phyloP scores from a whole-genome alignment of 2,329 filamentous ascomycete species.

The Mycosphaerella arachidis region DNA sequence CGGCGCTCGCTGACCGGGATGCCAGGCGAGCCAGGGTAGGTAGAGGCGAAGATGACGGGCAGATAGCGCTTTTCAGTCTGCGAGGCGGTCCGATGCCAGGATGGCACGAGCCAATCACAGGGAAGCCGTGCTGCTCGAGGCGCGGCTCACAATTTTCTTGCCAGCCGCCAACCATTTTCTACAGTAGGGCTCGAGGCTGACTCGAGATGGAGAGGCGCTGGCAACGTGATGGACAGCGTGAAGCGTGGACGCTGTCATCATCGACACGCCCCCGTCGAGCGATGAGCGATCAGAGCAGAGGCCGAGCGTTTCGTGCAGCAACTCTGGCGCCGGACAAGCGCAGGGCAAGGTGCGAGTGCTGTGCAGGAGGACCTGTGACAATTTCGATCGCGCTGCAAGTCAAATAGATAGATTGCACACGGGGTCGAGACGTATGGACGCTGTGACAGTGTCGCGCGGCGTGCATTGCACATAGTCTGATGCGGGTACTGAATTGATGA shows the following conservation, averaged over 20 bases:
- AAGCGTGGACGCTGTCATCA: slow-evolving; percentile 4
- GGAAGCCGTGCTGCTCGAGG: slow-evolving; percentile 11
- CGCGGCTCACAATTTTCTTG: slow-evolving; percentile 16
- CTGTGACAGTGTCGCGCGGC: neutral
- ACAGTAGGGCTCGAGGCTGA: neutral
- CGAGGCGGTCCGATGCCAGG: slow-evolving; percentile 17
- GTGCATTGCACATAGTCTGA: neutral
- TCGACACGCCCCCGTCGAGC: neutral
- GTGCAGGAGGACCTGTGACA: slow-evolving; percentile 17
- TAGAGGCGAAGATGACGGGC: slow-evolving; percentile 17
- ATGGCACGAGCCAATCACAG: slow-evolving; percentile 12
- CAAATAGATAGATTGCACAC: slow-evolving; percentile 3
- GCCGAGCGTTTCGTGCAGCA: slow-evolving; percentile 10
- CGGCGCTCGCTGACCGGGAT: slow-evolving; percentile 16
- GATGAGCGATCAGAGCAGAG: neutral
- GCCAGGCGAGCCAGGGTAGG: slow-evolving; percentile 13
- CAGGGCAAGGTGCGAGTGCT: slow-evolving; percentile 7
- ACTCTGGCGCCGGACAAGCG: slow-evolving; percentile 5
- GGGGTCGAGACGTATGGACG: neutral
- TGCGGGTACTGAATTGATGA: neutral
- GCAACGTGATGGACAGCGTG: neutral
- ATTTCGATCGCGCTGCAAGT: slow-evolving; percentile 7
- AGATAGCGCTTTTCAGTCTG: slow-evolving; percentile 16
- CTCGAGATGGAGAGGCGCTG: neutral
- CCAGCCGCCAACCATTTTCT: slow-evolving; percentile 13